Conservation (phyloP, 768 basidiomycete genomes). For the Lentinula sp. region DNA sequence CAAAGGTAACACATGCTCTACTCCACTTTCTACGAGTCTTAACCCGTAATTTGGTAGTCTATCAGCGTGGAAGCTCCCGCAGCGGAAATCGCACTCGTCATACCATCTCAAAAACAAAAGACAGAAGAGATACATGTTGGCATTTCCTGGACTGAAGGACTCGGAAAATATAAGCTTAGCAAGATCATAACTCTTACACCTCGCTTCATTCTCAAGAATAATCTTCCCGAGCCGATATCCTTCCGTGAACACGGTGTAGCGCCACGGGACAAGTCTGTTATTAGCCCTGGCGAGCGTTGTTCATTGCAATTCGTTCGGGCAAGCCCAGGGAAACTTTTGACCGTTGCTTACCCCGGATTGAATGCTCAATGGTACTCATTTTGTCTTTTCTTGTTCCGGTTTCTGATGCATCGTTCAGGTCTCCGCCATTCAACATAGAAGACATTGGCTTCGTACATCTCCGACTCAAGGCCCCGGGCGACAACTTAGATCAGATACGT, state of each 20-base stretch:
- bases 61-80: conserved; percentile 88
- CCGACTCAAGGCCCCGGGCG: conserved; percentile 46
- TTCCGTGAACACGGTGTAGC: conserved; percentile 82
- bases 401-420: conserved; percentile 45
- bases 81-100: conserved; percentile 79
- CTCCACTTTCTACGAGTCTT: not conserved
- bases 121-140: conserved; percentile 75
- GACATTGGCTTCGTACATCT: conserved; percentile 84
- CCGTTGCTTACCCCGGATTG: conserved; percentile 80
- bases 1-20: conserved; percentile 50
- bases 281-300: conserved; percentile 64
- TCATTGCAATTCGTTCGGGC: conserved; percentile 63
- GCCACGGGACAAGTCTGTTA: conserved; percentile 51
- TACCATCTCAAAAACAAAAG: conserved; percentile 56
- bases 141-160: conserved; percentile 86
- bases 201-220: conserved; percentile 86
- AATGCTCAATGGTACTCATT: conserved; percentile 69
- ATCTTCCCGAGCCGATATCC: conserved; percentile 58
- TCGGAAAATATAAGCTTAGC: conserved; percentile 95
- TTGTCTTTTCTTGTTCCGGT: conserved; percentile 3
- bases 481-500: conserved; percentile 26
- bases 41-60: conserved; percentile 33
- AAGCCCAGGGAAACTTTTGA: conserved; percentile 69
- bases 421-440: conserved; percentile 85
- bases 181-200: conserved; percentile 92